Evolutionary conservation across 2,329 filamentous ascomycete species (phyloP), one percentile per base, ranked within the genome.

Genomic region (Penicillium sumatraense): DNA sequence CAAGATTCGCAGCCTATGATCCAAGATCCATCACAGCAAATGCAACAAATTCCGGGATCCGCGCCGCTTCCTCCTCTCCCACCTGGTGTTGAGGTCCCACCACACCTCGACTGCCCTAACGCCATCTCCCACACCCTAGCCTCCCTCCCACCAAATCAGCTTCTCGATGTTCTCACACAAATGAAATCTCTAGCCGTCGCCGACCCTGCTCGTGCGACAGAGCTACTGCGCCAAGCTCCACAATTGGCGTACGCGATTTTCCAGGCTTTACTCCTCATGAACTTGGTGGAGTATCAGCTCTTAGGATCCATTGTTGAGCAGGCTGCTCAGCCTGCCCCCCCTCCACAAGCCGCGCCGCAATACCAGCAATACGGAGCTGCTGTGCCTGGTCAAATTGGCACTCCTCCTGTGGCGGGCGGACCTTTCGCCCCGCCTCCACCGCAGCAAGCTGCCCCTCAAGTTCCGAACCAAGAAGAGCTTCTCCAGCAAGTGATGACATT

Each of bases 171-270:
- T 54, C 85, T 99, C 57, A 87, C 88, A 8, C 93, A 98, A 73
- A 96, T 98, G 90, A 98, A 98, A 77, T 85, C 87, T 3, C 81
- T 98, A 11, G 91, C 91, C n/a, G 85, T 86, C 48, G 85, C 83
- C 21, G 92, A 98, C 65, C 92, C 93, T 2, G 82, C 84, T 18
- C 89, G 91, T 69, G 93, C 93, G 3, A 92, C 89, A 0, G 91
- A 96, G 69, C 86, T 98, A 36, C 85, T 99, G 38, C 83, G 89
- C 59, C 89, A 93, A 77, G 92, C 93, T 1, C 95, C 95, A 0
- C 95, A 99, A 76, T 86, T 99, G 41, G 87, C 91, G 4, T 98
- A 96, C 68, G 95, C 95, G 54, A 89, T 98, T 62, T 98, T 98
- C 78, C 93, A 98, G 76, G 90, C 93, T 21, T 83, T 98, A 9